Base-by-base conservation (phyloP, 2,329 filamentous ascomycete species). In the Colletotrichum shisoi region DNA sequence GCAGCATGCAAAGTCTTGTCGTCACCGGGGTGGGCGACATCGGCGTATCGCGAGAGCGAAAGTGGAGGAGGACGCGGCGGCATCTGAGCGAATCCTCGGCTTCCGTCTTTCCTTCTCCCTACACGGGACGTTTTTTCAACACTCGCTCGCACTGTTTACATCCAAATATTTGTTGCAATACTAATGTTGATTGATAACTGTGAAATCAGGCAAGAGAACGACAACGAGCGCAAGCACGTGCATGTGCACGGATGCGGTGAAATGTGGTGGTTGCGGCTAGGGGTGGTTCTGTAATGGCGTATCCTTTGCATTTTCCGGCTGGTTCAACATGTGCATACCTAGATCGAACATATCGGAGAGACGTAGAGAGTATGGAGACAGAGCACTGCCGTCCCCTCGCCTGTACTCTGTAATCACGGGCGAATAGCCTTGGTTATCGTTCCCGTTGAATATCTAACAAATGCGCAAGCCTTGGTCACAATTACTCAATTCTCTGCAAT, bases 111-210 rank as follows among this genome's bases (percentile, higher is more conserved):
- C 27, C 7, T 8, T 31, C 7, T 8, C 27, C 27, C 27, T 31
- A 31, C 27, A n/a, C n/a, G n/a, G n/a, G n/a, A n/a, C 3, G 7
- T 31, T 31, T 31, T 31, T 31, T 31, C 31, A 7, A 31, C 31
- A 9, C 31, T 31, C 31, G 31, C 31, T 31, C 31, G 31, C 31
- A 34, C 51, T 40, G n/a, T n/a, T 39, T 53, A 46, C 34, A 34
- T 40, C 19, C 24, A 13, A 44, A 11, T 15, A 39, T 42, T 8
- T n/a, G 31, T 17, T 19, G 24, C 37, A 34, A 58, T 27, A 39
- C n/a, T 13, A 49, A 42, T 57, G 56, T 19, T 48, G 60, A 67
- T 67, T 67, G 60, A 63, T 67, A 67, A 67, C 44, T 62, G 63
- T 57, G 63, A 40, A 46, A 57, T 13, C 52, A 31, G 31, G 8